phyloP scores from a whole-genome alignment of 1,284 basidiomycete species.

The Tilletia walkeri region DNA sequence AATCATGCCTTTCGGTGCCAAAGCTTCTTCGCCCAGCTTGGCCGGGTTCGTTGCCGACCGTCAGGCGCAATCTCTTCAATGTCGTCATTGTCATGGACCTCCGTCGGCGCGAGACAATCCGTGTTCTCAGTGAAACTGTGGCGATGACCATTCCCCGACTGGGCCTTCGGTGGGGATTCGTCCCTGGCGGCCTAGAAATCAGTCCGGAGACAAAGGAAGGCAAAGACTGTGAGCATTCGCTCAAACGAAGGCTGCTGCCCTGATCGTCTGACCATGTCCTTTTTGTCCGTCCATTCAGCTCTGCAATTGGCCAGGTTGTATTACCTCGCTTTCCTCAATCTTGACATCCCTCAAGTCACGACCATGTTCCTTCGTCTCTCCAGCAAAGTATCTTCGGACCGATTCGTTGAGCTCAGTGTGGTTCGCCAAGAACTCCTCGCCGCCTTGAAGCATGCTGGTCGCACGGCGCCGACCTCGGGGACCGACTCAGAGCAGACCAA shows the following conservation, averaged over 20 bases:
- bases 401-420: slow-evolving; percentile 1
- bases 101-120: slow-evolving; percentile 30
- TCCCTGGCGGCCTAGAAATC: slow-evolving; percentile 39
- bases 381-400: slow-evolving; percentile 21
- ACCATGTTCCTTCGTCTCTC: slow-evolving; percentile 32
- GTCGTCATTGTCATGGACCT: slow-evolving; percentile 47
- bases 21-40: slow-evolving; percentile 41
- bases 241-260: background rate
- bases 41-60: slow-evolving; percentile 40
- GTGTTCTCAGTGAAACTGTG: slow-evolving; percentile 42
- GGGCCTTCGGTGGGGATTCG: slow-evolving; percentile 44
- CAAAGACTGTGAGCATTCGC: slow-evolving; percentile 5
- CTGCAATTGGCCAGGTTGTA: slow-evolving; percentile 36
- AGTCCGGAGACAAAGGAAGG: background rate
- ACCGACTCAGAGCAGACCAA: background rate
- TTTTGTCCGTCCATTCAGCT: slow-evolving; percentile 11
- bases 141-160: slow-evolving; percentile 33
- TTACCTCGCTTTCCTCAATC: slow-evolving; percentile 37
- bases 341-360: slow-evolving; percentile 21
- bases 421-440: slow-evolving; percentile 22
- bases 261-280: background rate
- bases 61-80: slow-evolving; percentile 50
- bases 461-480: background rate
- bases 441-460: slow-evolving; percentile 30
- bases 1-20: slow-evolving; percentile 8